Conservation (phyloP, 768 basidiomycete genomes). For the Lactarius hatsudake region DNA sequence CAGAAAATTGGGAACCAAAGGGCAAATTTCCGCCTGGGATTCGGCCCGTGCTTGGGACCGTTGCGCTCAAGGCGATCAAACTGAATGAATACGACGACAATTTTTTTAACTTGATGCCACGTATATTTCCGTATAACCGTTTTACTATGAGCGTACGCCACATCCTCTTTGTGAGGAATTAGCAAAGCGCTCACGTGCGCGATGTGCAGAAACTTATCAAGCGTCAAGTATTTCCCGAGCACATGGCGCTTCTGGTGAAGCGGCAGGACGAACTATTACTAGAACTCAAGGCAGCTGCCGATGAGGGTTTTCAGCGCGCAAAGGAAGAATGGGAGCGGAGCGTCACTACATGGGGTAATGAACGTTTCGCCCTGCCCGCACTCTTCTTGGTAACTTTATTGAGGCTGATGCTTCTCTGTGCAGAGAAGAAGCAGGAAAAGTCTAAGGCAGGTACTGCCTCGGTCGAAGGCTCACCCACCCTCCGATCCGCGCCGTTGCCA, state of each 20-base stretch:
- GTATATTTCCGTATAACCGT: slow-evolving; percentile 89
- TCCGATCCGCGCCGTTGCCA: slow-evolving; percentile 29
- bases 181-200: neutral
- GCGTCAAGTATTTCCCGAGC: slow-evolving; percentile 77
- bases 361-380: too few relatives aligned
- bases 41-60: slow-evolving; percentile 65
- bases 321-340: slow-evolving; percentile 76
- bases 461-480: slow-evolving; percentile 33
- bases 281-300: slow-evolving; percentile 59
- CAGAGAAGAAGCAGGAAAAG: slow-evolving; percentile 48
- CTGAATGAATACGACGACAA: slow-evolving; percentile 90
- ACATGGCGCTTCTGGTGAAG: slow-evolving; percentile 60
- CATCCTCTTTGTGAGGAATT: neutral
- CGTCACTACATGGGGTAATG: slow-evolving; percentile 64
- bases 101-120: slow-evolving; percentile 87
- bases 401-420: neutral
- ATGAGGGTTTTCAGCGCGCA: slow-evolving; percentile 64
- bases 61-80: slow-evolving; percentile 74
- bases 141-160: slow-evolving; percentile 83
- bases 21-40: slow-evolving; percentile 86
- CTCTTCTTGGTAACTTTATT: too few relatives aligned
- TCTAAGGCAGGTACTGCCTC: slow-evolving; percentile 33
- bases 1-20: slow-evolving; percentile 77
- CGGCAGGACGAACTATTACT: slow-evolving; percentile 67
- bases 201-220: slow-evolving; percentile 81